Evolutionary conservation across 495 filamentous ascomycete species (phyloP), one percentile per base, ranked within the genome.

Genomic region (Lasiosphaeria ovina): DNA sequence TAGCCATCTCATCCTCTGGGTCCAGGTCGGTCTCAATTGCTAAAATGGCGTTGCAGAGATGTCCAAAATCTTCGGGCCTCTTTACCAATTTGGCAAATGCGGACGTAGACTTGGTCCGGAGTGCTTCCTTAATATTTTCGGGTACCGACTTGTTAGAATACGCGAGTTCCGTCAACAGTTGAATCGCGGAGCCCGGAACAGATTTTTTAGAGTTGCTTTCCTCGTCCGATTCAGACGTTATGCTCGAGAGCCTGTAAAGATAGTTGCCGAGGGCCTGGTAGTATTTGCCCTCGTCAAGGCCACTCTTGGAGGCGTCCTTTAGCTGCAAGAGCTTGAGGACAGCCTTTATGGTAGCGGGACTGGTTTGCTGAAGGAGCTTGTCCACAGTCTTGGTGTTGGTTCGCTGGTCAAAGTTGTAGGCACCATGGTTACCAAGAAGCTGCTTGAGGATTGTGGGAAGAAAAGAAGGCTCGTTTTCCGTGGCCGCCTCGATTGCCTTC

Each of bases 371-470:
- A 3, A 97, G 72, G 3, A 97, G 77, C 62, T 83, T 87, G 62
- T 93, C 90, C 0, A 97, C 74, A 0, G 90, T 96, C 76, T 96
- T 97, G 1, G 89, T 91, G 70, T 89, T 96, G 6, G 92, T 96
- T 17, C 87, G 75, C 35, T 89, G 84, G 70, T 98, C 95, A 68
- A 98, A 95, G 70, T 87, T 90, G 54, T 91, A 81, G 0, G 81
- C 78, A 3, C 90, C 92, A 42, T 85, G 71, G 47, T 86, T 83
- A 47, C 83, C 81, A 53, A 93, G 81, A 8, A 98, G 74, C 16
- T 83, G 81, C 1, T 77, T 76, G 24, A 97, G 70, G 5, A 93
- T 75, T 4, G 77, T 74, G 0, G 83, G 73, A 11, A 89, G 79
- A 7, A 86, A 73, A 17, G 76, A 76, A 6, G 90, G 87, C 17